Conservation (phyloP, 768 basidiomycete genomes). For the Amanita jacksonii region DNA sequence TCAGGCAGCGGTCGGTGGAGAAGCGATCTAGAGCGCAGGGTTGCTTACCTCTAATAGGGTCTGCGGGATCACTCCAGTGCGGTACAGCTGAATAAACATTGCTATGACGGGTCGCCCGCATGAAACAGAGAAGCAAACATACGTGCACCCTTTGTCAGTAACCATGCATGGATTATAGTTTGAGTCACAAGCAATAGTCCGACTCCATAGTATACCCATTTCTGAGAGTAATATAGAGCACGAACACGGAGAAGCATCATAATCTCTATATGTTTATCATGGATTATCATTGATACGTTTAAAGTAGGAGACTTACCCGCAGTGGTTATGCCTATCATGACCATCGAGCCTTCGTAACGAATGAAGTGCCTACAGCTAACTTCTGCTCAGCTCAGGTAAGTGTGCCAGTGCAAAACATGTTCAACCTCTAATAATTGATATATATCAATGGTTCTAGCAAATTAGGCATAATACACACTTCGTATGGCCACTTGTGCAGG, state of each 20-base stretch:
- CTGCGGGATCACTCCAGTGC: neutral
- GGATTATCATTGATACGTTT: neutral
- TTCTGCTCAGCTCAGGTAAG: neutral
- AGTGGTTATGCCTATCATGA: slow-evolving; percentile 40
- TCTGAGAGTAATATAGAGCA: slow-evolving; percentile 28
- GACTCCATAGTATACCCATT: slow-evolving; percentile 21
- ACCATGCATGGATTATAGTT: slow-evolving; percentile 41
- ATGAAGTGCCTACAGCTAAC: slow-evolving; percentile 37
- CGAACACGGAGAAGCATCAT: slow-evolving; percentile 51
- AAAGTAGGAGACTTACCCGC: slow-evolving; percentile 20
- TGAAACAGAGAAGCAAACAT: slow-evolving; percentile 11
- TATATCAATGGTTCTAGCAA: neutral
- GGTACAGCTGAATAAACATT: slow-evolving; percentile 2
- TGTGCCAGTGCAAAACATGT: neutral
- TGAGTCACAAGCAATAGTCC: slow-evolving; percentile 31
- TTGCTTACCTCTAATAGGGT: neutral
- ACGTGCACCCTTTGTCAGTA: slow-evolving; percentile 45
- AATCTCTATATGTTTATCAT: slow-evolving; percentile 17
- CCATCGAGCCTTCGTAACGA: slow-evolving; percentile 43
- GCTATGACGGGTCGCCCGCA: neutral
- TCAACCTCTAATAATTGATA: neutral
- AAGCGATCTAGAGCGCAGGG: neutral
- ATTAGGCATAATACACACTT: slow-evolving; percentile 17
- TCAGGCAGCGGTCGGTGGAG: slow-evolving; percentile 2
- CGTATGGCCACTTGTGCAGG: slow-evolving; percentile 28